These are phyloP conservation scores for Calonectria multiphialidica DNA, from an alignment of 2,329 filamentous ascomycete genomes.

Conservation along the genomic window DNA sequence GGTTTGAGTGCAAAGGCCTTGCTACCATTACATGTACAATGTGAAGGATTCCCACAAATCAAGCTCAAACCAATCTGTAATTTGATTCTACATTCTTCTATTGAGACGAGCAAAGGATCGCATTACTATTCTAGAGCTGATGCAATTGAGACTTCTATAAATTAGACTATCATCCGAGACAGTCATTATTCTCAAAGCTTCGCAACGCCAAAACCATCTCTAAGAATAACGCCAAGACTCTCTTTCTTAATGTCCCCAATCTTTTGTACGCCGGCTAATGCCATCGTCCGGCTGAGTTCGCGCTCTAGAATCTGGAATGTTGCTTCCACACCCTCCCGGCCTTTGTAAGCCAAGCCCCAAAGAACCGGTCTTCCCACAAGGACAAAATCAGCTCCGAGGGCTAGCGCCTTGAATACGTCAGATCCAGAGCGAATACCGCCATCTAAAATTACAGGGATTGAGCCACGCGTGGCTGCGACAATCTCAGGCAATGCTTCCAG, in stretches of 20 bases:
- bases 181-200: neutral
- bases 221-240: neutral
- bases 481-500: neutral
- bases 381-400: neutral
- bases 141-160: no score
- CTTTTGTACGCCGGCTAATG: neutral
- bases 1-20: no score
- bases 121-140: no score
- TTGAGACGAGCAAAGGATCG: no score
- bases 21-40: no score
- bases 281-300: neutral
- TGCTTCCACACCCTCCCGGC: neutral
- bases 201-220: neutral
- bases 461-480: neutral
- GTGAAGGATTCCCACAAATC: no score
- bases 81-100: no score
- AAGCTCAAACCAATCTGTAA: no score
- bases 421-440: neutral
- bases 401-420: neutral
- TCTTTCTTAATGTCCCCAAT: neutral
- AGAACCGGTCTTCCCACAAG: neutral
- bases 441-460: neutral
- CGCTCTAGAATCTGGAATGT: neutral
- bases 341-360: neutral
- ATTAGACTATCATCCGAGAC: no score